A percentile compares a stretch with the other conserved stretches of the same genome.
These are phyloP conservation scores for Neonectria magnoliae DNA, from an alignment of 2,329 filamentous ascomycete species.

Conservation along the genomic window DNA sequence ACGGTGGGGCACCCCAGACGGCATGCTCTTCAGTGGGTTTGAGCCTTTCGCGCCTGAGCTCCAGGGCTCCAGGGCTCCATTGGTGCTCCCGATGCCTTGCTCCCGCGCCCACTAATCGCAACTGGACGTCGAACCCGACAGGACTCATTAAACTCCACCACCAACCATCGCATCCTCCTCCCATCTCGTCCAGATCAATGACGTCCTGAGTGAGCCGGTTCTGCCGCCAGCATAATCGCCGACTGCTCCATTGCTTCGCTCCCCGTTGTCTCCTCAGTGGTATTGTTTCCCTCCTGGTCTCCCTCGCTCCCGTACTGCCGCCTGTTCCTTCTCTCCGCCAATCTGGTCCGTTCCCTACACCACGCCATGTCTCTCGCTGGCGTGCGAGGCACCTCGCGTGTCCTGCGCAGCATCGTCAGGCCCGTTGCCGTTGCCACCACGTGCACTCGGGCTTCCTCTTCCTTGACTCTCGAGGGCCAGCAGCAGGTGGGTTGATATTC, in stretches of 20 bases:
- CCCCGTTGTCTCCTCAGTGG: constrained; percentile 12
- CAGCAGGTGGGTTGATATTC: constrained; percentile 60
- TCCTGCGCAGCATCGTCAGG: constrained; percentile 55
- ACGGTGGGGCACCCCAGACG: not conserved
- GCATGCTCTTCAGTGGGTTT: not conserved
- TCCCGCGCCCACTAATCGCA: constrained; percentile 15
- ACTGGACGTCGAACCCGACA: constrained; percentile 4
- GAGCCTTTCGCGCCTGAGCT: not conserved
- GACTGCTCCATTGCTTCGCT: constrained; percentile 21
- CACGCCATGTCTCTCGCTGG: constrained; percentile 58
- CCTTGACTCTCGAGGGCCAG: constrained; percentile 63
- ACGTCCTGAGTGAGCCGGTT: constrained; percentile 37
- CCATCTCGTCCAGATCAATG: constrained; percentile 37
- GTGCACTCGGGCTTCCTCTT: constrained; percentile 54
- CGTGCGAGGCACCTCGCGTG: constrained; percentile 60
- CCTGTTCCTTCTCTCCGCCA: constrained; percentile 6
- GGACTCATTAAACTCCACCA: constrained; percentile 30
- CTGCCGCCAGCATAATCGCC: constrained; percentile 20
- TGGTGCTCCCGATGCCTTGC: not conserved
- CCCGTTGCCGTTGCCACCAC: constrained; percentile 36
- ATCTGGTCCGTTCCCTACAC: constrained; percentile 19
- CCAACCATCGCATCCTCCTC: constrained; percentile 35
- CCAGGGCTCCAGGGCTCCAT: constrained; percentile 1
- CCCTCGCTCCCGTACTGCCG: not conserved
- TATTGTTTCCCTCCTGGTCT: constrained; percentile 9